Evolutionary conservation across 1,284 basidiomycete species (phyloP), one percentile per base, ranked within the genome.

Genomic region (Leccinum proximum): DNA sequence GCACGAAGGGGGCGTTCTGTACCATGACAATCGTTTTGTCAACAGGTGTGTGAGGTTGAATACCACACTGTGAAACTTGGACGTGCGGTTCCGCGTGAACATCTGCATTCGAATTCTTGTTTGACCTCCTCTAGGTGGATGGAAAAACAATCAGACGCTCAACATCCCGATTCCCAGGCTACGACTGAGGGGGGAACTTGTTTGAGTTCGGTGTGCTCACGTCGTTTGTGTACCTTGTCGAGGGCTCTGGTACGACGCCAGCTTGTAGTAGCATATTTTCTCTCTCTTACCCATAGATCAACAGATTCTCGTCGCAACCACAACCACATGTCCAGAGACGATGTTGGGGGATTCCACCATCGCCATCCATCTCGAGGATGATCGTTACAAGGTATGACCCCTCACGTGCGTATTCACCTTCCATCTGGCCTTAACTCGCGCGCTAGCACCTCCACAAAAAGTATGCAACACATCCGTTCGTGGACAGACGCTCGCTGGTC

Each of bases 281-380:
- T 48, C 45, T 18, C 9, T 18, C n/a, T 48, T 7, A 18, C 9
- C 45, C 2, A 40, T 14, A 40, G 38, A 40, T 14, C 6, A 98
- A 76, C 91, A 85, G 74, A 93, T 99, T 69, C 83, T 97, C 64
- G 91, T 99, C 60, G 97, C 22, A 22, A 22, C 22, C 22, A 22
- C 96, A 0, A 99, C 97, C 2, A 99, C 97, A 9, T 94, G 97
- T 83, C 96, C 96, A 0, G 97, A 99, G 79, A 98, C 97, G 2
- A 97, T 99, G 93, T 86, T 99, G 1, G 97, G 97, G 65, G 97
- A 99, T 84, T 96, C 96, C 6, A 97, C 94, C 42, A 91, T 99
- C 58, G 97, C 97, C 58, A 94, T 99, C 1, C 97, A 99, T 78
- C 96, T 96, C 3, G 86, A 96, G 65, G 97, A 99, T 77, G 77